Evolutionary conservation across 2,329 filamentous ascomycete genomes (phyloP), one percentile per base, ranked within the genome.

Genomic region (Alternaria tenuissima): DNA sequence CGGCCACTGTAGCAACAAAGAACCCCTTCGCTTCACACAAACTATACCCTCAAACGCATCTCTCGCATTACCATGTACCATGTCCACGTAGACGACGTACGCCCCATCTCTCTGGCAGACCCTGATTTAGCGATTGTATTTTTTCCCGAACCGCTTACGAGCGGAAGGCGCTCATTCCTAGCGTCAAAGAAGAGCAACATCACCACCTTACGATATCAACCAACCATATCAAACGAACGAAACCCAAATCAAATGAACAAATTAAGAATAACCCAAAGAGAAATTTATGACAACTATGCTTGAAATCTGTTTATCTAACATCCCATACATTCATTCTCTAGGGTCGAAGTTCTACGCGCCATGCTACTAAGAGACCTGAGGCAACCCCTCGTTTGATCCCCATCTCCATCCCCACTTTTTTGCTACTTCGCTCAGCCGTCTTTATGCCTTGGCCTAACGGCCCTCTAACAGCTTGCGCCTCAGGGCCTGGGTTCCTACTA

Each of bases 51-150:
- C 11, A 7, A 20, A 28, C 24, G 22, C n/a, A 38, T 52, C 48
- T 52, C 28, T 22, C 39, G 14, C 5, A 24, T 42, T 42, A 42
- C 42, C 42, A 28, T 32, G 38, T 42, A 51, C 47, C 11, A 18
- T 9, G 47, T 60, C 57, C 53, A 60, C 55, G 57, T 57, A 60
- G 57, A 60, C 47, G 28, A n/a, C 26, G 43, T 41, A 24, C 51
- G 24, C 32, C 18, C 12, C 34, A 54, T 11, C 11, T 60, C 57
- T 60, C 57, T 60, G 47, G 53, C 34, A 60, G 57, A 44, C 12
- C 32, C 24, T 42, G 53, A 47, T 57, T 57, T 60, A 57, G 53
- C 57, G 53, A 59, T 34, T 44, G 41, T 38, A 53, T 18, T 48
- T 24, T 14, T n/a, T 56, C 22, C 16, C 30, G 8, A 53, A 43